Evolutionary conservation across 495 filamentous ascomycete genomes (phyloP).

Genomic region (Aspergillus nidulans): DNA sequence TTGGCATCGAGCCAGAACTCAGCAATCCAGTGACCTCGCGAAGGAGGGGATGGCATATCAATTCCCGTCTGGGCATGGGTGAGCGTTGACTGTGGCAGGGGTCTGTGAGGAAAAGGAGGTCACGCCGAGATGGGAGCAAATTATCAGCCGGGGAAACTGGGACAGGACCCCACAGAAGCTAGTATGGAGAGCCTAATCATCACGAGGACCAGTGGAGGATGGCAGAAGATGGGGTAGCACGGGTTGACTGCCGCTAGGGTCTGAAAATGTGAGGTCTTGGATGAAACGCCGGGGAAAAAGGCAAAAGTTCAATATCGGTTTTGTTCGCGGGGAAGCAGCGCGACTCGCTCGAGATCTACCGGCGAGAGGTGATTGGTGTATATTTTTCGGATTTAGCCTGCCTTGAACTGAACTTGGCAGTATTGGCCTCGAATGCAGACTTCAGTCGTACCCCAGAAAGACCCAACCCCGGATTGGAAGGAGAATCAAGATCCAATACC

Average conservation of each 20-base stretch:
- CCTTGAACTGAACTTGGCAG: constrained; percentile 8
- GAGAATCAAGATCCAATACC: not conserved
- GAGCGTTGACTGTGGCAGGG: constrained; percentile 1
- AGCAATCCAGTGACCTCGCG: not conserved
- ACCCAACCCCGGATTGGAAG: not conserved
- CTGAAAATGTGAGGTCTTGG: not conserved
- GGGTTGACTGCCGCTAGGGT: not conserved
- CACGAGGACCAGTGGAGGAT: not conserved
- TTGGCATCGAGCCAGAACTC: constrained; percentile 3
- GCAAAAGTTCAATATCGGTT: too few species aligned
- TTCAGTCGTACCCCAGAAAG: not conserved
- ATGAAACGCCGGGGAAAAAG: constrained; percentile 3
- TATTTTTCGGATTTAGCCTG: constrained; percentile 7
- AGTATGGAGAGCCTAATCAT: not conserved
- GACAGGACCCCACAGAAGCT: constrained; percentile 1
- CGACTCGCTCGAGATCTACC: not conserved
- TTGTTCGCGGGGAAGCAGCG: constrained; percentile 10
- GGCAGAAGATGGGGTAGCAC: not conserved
- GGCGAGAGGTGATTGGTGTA: constrained; percentile 9
- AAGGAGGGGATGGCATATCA: constrained; percentile 1
- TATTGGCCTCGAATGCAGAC: constrained; percentile 3
- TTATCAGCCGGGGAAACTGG: constrained; percentile 8
- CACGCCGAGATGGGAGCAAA: constrained; percentile 5
- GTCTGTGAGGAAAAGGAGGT: not conserved
- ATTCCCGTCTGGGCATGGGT: constrained; percentile 12